Conservation (phyloP, 2,329 filamentous ascomycete genomes). For the Chrysoporthe puriensis region DNA sequence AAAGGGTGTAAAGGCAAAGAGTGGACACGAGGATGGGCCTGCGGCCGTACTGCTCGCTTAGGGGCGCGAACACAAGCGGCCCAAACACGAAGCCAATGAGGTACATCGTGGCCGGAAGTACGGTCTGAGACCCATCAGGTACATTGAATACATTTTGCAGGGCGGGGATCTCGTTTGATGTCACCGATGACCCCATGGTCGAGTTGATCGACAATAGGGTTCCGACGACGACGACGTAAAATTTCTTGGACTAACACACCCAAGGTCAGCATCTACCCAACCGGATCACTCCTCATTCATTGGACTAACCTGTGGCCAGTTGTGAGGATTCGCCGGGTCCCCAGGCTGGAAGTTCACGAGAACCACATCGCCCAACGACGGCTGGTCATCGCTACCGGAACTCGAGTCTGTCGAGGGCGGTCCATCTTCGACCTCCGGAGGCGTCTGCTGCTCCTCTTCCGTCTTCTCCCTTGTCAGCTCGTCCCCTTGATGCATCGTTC, state of each 20-base stretch:
- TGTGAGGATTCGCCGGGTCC: constrained; percentile 24
- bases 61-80: constrained; percentile 35
- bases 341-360: constrained; percentile 23
- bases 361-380: constrained; percentile 8
- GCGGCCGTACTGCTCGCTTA: constrained; percentile 34
- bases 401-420: constrained; percentile 13
- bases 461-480: constrained; percentile 27
- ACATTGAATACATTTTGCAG: constrained; percentile 30
- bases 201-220: constrained; percentile 33
- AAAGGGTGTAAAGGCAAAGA: constrained; percentile 31
- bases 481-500: constrained; percentile 19
- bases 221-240: constrained; percentile 31
- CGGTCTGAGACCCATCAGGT: constrained; percentile 30
- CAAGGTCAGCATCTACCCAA: neutral
- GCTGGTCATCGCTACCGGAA: constrained; percentile 9
- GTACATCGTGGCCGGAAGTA: constrained; percentile 34
- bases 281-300: too few species aligned
- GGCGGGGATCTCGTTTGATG: constrained; percentile 33
- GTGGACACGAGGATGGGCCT: constrained; percentile 28
- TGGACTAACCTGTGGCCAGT: constrained; percentile 14
- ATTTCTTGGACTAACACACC: constrained; percentile 30
- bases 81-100: constrained; percentile 35
- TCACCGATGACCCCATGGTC: constrained; percentile 33
- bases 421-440: neutral
- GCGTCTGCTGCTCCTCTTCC: constrained; percentile 5